phyloP scores from a whole-genome alignment of 1,284 basidiomycete species.

The Volvariella surrecta region DNA sequence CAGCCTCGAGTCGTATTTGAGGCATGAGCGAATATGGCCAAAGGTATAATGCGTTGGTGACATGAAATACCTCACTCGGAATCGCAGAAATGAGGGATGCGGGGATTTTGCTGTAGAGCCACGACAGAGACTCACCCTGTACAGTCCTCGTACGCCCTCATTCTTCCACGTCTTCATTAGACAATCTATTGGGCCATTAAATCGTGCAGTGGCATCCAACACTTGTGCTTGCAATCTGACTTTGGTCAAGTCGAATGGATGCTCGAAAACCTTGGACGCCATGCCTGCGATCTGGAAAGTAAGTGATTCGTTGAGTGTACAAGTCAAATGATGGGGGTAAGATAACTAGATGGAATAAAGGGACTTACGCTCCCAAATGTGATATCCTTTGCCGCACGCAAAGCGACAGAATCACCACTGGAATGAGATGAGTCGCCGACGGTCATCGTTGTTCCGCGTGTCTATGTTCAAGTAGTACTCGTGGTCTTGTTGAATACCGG shows the following conservation, averaged over 20 bases:
- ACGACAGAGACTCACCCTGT: constrained; percentile 50
- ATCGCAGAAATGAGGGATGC: no score
- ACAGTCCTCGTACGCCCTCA: constrained; percentile 74
- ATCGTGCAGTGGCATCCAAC: constrained; percentile 61
- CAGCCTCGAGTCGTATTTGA: no score
- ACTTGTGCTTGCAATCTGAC: constrained; percentile 81
- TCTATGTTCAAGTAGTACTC: not conserved
- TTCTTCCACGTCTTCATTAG: constrained; percentile 68
- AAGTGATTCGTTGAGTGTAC: not conserved
- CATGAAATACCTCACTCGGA: not conserved
- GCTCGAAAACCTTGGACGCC: constrained; percentile 77
- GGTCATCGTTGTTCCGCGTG: not conserved
- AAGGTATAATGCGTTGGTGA: not conserved
- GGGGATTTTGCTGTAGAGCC: not conserved
- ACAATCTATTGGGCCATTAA: constrained; percentile 77
- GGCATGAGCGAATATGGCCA: no score
- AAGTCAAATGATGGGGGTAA: not conserved
- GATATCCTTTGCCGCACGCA: constrained; percentile 44
- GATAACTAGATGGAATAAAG: not conserved
- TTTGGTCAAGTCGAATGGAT: constrained; percentile 82
- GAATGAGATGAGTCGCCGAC: not conserved
- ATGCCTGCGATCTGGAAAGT: constrained; percentile 62
- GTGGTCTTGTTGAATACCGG: not conserved
- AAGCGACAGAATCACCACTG: constrained; percentile 8
- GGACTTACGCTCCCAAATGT: constrained; percentile 46